Base-by-base conservation (phyloP, 2,329 filamentous ascomycete species). In the Penicillium psychrosexuale region DNA sequence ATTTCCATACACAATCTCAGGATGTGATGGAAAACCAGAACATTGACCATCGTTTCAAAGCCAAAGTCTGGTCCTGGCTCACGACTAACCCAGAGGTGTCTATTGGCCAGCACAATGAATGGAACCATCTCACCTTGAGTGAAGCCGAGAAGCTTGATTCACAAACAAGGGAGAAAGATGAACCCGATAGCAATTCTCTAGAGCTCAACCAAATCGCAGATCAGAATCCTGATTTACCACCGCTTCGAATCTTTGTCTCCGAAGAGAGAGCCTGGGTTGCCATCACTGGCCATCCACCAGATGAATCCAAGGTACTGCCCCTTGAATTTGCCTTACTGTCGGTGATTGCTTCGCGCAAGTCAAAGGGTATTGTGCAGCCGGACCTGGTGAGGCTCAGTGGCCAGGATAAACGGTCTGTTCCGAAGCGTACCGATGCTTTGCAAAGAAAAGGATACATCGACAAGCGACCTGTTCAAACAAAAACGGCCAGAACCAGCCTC, bases 351-450 rank as follows among this genome's bases (percentile, higher is more conserved):
- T 77, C 79, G 9, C 74, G 73, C 52, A 81, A 83, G 40, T 71
- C 75, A 17, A 68, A 73, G 15, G 84, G 84, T 6, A 81, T 87
- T 42, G 66, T 81, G 2, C 84, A 87, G 64, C 79, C 82, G 2
- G 78, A 83, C 2, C 69, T 87, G 36, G 76, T 78, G 38, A 73
- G 69, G 49, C 62, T 81, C 22, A 84, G 82, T 59, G 81, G 81
- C 6, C 84, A 87, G 69, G 84, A 87, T 66, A 87, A 86, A 65
- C 78, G 84, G 43, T 87, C 84, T 1, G 80, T 87, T 2, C 84
- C 84, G 1, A 77, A 81, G 57, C 76, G 84, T 37, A 87, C 84
- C 3, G 81, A 85, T 57, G 69, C 74, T 3, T 72, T 87, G 37
- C 75, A 77, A 6, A 68, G 74, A 34, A 84, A 82, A 60, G 84